Evolutionary conservation across 441 rosid genomes (phyloP).

Genomic region (Mallotus japonicus): DNA sequence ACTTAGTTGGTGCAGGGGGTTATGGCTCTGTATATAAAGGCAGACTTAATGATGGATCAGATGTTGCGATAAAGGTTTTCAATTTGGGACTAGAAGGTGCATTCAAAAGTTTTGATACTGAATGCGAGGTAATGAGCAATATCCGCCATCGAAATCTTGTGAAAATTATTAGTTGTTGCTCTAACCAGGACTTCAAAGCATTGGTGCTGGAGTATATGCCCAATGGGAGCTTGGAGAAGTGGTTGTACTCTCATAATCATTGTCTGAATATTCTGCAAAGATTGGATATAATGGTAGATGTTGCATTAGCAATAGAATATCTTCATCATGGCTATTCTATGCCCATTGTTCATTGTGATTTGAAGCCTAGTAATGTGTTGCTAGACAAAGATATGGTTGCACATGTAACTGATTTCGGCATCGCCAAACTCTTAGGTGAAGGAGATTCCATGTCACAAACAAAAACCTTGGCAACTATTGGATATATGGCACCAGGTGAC

Average conservation of each 20-base stretch:
- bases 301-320: constrained; percentile 23
- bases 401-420: constrained; percentile 18
- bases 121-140: neutral
- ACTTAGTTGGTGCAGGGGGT: constrained; percentile 21
- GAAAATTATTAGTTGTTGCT: constrained; percentile 7
- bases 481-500: constrained; percentile 17
- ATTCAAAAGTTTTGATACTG: constrained; percentile 17
- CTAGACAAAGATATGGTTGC: constrained; percentile 19
- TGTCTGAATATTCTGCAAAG: constrained; percentile 9
- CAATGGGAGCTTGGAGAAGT: constrained; percentile 22
- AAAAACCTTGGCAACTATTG: constrained; percentile 13
- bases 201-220: constrained; percentile 23
- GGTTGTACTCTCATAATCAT: constrained; percentile 17
- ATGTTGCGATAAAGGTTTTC: constrained; percentile 21
- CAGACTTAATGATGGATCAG: neutral
- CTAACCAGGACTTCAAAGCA: constrained; percentile 17
- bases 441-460: neutral
- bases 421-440: constrained; percentile 16
- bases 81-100: constrained; percentile 11
- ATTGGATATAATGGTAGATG: constrained; percentile 14
- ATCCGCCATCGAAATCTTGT: constrained; percentile 21
- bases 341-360: constrained; percentile 20
- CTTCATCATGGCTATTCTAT: constrained; percentile 7
- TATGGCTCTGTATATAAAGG: constrained; percentile 21
- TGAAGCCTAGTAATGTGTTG: constrained; percentile 19